These are phyloP conservation scores for Scutellaria barbata DNA, from an alignment of 257 asterid genomes.

Conservation along the genomic window DNA sequence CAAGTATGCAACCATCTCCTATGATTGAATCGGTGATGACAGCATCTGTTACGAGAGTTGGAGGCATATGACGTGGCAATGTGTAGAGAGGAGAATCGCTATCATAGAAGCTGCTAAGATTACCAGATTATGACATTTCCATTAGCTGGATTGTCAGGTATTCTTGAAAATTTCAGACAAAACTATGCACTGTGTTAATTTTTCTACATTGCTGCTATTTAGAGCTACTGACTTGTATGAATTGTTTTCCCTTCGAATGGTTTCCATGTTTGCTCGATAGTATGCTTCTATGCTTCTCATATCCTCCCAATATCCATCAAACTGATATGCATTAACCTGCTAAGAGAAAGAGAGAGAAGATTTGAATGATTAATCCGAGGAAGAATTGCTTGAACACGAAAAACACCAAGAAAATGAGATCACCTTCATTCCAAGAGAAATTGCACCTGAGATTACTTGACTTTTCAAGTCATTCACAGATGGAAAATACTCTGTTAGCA, in stretches of 20 bases:
- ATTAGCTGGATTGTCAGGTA: not conserved
- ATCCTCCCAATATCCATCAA: conserved; percentile 87
- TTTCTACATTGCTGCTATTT: not conserved
- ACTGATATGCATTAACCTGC: conserved; percentile 62
- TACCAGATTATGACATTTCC: conserved; percentile 16
- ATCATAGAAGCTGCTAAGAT: conserved; percentile 64
- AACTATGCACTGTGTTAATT: not conserved
- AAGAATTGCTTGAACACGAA: not conserved
- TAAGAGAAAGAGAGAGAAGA: not conserved
- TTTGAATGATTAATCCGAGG: not conserved
- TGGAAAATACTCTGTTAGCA: conserved; percentile 66
- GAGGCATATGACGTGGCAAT: conserved; percentile 87
- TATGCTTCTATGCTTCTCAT: conserved; percentile 80
- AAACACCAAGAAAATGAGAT: conserved; percentile 19
- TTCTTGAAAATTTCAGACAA: not conserved
- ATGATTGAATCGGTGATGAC: conserved; percentile 69
- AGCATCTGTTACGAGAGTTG: conserved; percentile 77
- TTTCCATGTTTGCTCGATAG: conserved; percentile 77
- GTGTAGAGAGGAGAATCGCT: conserved; percentile 71
- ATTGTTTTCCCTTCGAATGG: conserved; percentile 47
- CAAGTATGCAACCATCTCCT: conserved; percentile 84
- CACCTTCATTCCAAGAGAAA: conserved; percentile 84
- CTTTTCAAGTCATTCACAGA: conserved; percentile 64
- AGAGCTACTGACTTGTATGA: conserved; percentile 56
- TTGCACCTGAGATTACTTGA: conserved; percentile 76